Evolutionary conservation across 2,329 filamentous ascomycete genomes (phyloP).

Genomic region (Chalara sp.): DNA sequence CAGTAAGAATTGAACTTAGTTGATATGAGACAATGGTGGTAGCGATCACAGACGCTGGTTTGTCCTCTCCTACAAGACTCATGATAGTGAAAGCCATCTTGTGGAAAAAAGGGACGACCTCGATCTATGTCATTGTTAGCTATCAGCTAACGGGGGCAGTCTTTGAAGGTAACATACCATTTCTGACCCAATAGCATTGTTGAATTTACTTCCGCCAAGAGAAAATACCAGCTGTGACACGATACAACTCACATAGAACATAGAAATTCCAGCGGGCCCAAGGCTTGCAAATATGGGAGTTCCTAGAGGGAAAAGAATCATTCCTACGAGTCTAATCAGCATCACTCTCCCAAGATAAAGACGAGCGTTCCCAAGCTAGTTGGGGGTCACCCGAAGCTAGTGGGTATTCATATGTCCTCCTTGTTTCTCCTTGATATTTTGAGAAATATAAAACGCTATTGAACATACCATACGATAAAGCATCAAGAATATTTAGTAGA

Average conservation of each 20-base stretch:
- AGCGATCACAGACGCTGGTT: constrained; percentile 80
- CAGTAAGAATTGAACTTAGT: constrained; percentile 84
- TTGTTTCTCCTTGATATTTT: too few species aligned
- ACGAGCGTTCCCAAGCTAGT: too few species aligned
- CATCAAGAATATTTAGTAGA: constrained; percentile 88
- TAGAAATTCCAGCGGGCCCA: constrained; percentile 90
- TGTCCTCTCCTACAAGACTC: constrained; percentile 66
- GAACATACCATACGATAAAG: constrained; percentile 74
- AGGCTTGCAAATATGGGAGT: constrained; percentile 78
- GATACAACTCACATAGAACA: constrained; percentile 98
- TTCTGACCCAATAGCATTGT: constrained; percentile 87
- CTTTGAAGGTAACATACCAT: constrained; percentile 48
- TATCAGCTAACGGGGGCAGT: constrained; percentile 8
- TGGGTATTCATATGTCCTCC: too few species aligned
- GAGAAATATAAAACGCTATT: neutral
- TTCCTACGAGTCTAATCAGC: constrained; percentile 42
- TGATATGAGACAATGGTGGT: constrained; percentile 92
- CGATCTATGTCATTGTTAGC: constrained; percentile 52
- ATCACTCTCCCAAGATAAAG: neutral
- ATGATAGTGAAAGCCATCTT: constrained; percentile 94
- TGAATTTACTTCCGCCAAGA: constrained; percentile 76
- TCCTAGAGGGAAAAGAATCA: constrained; percentile 92
- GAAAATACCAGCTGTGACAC: constrained; percentile 89
- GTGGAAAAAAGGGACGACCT: constrained; percentile 98
- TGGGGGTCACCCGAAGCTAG: too few species aligned